Evolutionary conservation across 2,329 filamentous ascomycete species (phyloP).

Genomic region (Fusarium keratoplasticum): DNA sequence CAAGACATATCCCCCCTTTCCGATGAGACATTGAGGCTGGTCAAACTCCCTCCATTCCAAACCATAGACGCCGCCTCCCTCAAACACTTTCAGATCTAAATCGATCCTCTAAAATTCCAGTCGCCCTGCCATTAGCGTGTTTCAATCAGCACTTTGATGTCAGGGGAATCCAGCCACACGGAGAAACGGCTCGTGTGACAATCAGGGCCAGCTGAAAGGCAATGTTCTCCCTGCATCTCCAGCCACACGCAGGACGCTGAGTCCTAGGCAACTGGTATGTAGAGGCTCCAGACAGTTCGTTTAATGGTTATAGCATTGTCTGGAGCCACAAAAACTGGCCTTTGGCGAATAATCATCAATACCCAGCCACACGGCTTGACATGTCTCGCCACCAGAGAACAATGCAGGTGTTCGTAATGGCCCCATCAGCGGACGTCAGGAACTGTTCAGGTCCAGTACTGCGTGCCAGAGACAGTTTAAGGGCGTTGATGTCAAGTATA

Average conservation of each 20-base stretch:
- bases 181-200: background rate
- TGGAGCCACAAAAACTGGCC: background rate
- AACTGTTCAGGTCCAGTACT: background rate
- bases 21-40: slow-evolving; percentile 33
- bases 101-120: slow-evolving; percentile 7
- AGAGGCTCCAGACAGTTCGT: background rate
- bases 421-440: background rate
- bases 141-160: slow-evolving; percentile 1
- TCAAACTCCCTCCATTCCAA: slow-evolving; percentile 35
- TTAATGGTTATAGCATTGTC: slow-evolving; percentile 14
- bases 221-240: slow-evolving; percentile 21
- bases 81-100: slow-evolving; percentile 6
- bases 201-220: background rate
- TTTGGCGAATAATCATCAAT: background rate
- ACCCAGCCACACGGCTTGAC: slow-evolving; percentile 25
- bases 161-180: slow-evolving; percentile 6
- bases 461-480: slow-evolving; percentile 26
- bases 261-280: slow-evolving; percentile 3
- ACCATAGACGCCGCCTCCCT: slow-evolving; percentile 16
- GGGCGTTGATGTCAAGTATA: slow-evolving; percentile 24
- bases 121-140: background rate
- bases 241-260: slow-evolving; percentile 4
- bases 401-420: slow-evolving; percentile 22
- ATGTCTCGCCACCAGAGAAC: slow-evolving; percentile 17
- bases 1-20: background rate